Evolutionary conservation across 495 filamentous ascomycete genomes (phyloP).

Genomic region (Podospora pseudopauciseta): DNA sequence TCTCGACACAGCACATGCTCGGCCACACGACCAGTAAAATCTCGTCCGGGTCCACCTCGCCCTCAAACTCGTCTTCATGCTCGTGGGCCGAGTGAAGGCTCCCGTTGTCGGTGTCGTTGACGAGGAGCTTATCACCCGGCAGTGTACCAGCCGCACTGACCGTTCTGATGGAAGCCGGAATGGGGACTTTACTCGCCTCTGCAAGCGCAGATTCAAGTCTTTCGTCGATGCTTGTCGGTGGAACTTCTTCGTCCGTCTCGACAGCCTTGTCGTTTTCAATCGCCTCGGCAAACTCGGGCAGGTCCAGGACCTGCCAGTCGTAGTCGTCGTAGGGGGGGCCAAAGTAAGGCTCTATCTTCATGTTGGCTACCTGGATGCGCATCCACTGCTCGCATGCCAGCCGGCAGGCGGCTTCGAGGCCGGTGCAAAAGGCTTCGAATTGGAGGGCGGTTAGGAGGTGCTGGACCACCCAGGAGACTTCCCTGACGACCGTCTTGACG

Average conservation of each 20-base stretch:
- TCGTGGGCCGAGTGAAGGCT: constrained; percentile 1
- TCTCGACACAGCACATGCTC: constrained; percentile 38
- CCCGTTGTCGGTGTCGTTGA: neutral
- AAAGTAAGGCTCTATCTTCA: constrained; percentile 41
- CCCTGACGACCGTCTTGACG: constrained; percentile 36
- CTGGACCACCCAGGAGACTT: constrained; percentile 39
- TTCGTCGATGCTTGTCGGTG: constrained; percentile 10
- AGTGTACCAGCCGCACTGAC: neutral
- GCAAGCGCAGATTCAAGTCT: constrained; percentile 21
- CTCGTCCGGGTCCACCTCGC: constrained; percentile 36
- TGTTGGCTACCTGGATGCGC: constrained; percentile 32
- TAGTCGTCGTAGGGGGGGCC: constrained; percentile 40
- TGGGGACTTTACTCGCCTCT: neutral
- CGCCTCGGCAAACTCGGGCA: constrained; percentile 33
- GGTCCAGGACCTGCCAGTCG: constrained; percentile 39
- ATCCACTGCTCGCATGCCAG: constrained; percentile 37
- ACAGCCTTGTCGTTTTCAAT: neutral
- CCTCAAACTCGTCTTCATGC: constrained; percentile 18
- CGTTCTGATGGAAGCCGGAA: neutral
- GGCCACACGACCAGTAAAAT: constrained; percentile 39
- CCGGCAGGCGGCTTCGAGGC: constrained; percentile 33
- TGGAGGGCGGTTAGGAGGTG: constrained; percentile 33
- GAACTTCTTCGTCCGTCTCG: constrained; percentile 7
- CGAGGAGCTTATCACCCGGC: neutral
- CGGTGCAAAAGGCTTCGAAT: constrained; percentile 33